These are phyloP conservation scores for Colletotrichum somersetense DNA, from an alignment of 2,329 filamentous ascomycete genomes.

Conservation along the genomic window DNA sequence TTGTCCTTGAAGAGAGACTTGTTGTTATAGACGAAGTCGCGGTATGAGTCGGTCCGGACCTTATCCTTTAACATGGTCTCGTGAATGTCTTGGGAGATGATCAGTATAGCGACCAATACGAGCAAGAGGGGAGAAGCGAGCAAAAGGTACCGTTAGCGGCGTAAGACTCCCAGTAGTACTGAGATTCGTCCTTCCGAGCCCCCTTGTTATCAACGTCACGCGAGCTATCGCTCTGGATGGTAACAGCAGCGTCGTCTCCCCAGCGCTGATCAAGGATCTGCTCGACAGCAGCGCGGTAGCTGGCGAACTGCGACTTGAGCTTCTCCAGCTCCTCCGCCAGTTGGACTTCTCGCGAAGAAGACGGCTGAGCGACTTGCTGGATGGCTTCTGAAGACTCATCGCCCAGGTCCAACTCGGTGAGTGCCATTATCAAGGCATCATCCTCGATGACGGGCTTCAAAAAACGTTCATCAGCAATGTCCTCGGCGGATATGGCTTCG, in stretches of 20 bases:
- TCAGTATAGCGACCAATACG: constrained; percentile 5
- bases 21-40: constrained; percentile 94
- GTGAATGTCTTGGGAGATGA: constrained; percentile 78
- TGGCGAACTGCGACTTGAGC: constrained; percentile 72
- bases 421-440: constrained; percentile 86
- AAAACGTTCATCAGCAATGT: constrained; percentile 83
- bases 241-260: constrained; percentile 64
- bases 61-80: constrained; percentile 95
- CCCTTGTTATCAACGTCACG: constrained; percentile 42
- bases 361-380: constrained; percentile 49
- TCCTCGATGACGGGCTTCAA: constrained; percentile 89
- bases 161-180: constrained; percentile 73
- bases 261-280: constrained; percentile 76
- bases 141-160: constrained; percentile 66
- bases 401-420: constrained; percentile 79
- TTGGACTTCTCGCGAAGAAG: constrained; percentile 64
- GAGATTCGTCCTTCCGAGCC: constrained; percentile 52
- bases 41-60: constrained; percentile 89
- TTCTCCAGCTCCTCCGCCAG: constrained; percentile 73
- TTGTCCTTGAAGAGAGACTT: constrained; percentile 89
- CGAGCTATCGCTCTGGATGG: constrained; percentile 42
- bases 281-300: constrained; percentile 74
- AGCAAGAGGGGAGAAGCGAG: background rate
- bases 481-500: constrained; percentile 68
- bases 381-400: constrained; percentile 49